Percentiles rank a stretch among this genome's conserved stretches.
phyloP scores from a whole-genome alignment of 169 alveolate genomes.

The Blepharisma undulans region DNA sequence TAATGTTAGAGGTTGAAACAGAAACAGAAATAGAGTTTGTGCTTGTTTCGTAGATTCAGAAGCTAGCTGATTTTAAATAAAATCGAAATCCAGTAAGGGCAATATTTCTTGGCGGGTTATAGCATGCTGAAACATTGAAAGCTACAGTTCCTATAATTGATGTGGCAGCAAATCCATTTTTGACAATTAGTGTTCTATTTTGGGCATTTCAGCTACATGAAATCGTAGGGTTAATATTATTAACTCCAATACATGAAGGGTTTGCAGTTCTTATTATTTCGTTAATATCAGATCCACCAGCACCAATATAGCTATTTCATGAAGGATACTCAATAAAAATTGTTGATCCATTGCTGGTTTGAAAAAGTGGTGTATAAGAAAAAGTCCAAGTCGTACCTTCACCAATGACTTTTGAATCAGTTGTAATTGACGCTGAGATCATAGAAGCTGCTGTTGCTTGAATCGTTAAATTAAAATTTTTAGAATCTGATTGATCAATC shows the following conservation, averaged over 20 bases:
- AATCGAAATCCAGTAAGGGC: conserved; percentile 3
- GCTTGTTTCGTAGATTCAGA: neutral
- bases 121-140: neutral
- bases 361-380: neutral
- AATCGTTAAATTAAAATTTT: neutral
- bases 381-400: neutral
- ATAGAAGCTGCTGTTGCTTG: conserved; percentile 5
- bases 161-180: neutral
- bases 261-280: neutral
- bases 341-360: neutral
- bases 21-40: neutral
- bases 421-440: neutral
- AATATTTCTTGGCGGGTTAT: neutral
- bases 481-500: neutral
- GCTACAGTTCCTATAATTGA: neutral
- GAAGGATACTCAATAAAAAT: conserved; percentile 5
- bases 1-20: neutral
- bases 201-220: neutral
- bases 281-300: neutral
- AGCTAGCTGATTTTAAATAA: neutral
- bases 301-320: neutral
- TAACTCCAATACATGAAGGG: neutral
- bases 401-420: neutral
- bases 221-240: neutral
- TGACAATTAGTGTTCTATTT: neutral